These are phyloP conservation scores for Citrullus mucosospermus DNA, from an alignment of 306 rosid species.

Conservation along the genomic window DNA sequence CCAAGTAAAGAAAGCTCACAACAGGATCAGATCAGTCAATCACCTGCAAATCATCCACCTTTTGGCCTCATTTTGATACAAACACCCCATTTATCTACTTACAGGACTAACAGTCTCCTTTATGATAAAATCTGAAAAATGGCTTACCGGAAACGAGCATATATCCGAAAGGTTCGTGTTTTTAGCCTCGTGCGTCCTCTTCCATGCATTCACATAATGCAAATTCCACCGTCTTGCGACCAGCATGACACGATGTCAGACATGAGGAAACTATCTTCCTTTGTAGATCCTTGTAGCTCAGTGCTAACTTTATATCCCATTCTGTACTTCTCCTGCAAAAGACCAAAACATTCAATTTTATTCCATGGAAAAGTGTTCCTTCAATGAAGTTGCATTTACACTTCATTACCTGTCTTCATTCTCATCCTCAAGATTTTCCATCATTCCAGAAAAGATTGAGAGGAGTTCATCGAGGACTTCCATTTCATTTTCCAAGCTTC, in stretches of 20 bases:
- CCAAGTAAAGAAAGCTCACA: not conserved
- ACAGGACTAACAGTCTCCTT: not conserved
- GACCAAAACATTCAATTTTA: not conserved
- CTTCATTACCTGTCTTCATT: constrained; percentile 43
- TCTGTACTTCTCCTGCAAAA: constrained; percentile 27
- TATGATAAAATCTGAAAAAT: not conserved
- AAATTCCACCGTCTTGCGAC: constrained; percentile 21
- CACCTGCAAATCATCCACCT: not conserved
- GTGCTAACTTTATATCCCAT: constrained; percentile 63
- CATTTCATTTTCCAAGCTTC: constrained; percentile 57
- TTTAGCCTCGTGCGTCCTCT: constrained; percentile 44
- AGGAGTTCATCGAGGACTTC: constrained; percentile 41
- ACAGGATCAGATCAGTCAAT: not conserved
- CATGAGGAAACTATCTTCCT: constrained; percentile 45
- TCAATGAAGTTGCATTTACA: too few relatives aligned
- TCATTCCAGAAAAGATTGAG: constrained; percentile 33
- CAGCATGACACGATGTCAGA: constrained; percentile 34
- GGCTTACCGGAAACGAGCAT: not conserved
- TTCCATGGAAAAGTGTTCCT: not conserved
- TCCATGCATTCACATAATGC: constrained; percentile 31
- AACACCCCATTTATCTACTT: not conserved
- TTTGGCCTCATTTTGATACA: constrained; percentile 3
- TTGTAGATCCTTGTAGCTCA: constrained; percentile 34
- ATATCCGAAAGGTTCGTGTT: not conserved
- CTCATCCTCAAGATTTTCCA: constrained; percentile 38